Evolutionary conservation across 1,284 basidiomycete species (phyloP), one percentile per base, ranked within the genome.

Genomic region (Irpex lacteus): DNA sequence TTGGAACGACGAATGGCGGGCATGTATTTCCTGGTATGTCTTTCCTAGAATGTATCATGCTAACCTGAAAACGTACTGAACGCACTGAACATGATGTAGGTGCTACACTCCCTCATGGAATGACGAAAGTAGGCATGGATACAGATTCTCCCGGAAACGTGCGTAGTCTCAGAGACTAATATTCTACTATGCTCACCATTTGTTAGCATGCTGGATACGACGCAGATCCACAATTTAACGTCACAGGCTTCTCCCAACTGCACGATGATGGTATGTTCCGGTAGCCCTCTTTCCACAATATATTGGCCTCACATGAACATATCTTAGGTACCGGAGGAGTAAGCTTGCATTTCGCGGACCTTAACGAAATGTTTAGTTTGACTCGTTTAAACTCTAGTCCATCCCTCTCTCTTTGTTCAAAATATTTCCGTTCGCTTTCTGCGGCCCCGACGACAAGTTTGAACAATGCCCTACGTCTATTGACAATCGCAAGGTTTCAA

Each of bases 91-190:
- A 26, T 26, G 26, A 38, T 40, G 5, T 59, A 85, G 85, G 86
- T 54, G 86, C 85, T 3, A 87, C 85, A 0, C 71, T 87, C n/a
- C 87, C 87, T 3, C 86, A 87, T 74, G 87, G 87, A 19, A 86
- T 88, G 85, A 80, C 84, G 21, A 88, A 88, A 73, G 81, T 77
- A 2, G 87, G 85, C 3, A 84, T 87, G 82, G 87, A 89, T 70
- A 88, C 86, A 0, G 82, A 87, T 66, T 86, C 86, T 5, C 82
- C 83, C 1, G 83, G 82, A 67, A 87, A 87, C 71, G 85, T 86
- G 3, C 26, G 26, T 26, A 26, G 26, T 26, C 26, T 26, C 4
- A 26, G 66, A 52, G 77, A 72, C 8, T 15, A 52, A 19, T 19
- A 21, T 15, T 3, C n/a, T 21, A 4, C 9, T 15, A n/a, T n/a